Conservation (phyloP, 2,329 filamentous ascomycete genomes). For the Colletotrichum agaves region DNA sequence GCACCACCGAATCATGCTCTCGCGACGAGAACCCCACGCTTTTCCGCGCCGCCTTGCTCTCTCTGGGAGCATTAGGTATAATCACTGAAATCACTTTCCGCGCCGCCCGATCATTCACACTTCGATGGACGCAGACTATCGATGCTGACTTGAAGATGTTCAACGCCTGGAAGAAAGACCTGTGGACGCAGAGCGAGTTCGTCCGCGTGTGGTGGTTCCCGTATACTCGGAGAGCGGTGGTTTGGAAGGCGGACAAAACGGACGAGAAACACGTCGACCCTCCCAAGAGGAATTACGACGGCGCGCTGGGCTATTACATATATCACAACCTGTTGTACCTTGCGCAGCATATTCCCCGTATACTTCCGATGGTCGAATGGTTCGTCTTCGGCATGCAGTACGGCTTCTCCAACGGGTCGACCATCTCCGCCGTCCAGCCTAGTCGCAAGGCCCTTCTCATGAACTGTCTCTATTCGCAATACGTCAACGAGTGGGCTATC, state of each 20-base stretch:
- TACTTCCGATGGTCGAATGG: constrained; percentile 92
- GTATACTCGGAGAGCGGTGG: constrained; percentile 86
- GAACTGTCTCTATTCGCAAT: constrained; percentile 99
- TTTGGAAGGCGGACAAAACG: constrained; percentile 89
- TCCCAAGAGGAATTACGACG: constrained; percentile 81
- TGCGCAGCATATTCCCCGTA: constrained; percentile 78
- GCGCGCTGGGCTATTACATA: constrained; percentile 82
- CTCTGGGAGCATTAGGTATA: constrained; percentile 89
- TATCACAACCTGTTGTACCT: constrained; percentile 92
- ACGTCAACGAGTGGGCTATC: constrained; percentile 97
- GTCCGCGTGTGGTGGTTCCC: constrained; percentile 98
- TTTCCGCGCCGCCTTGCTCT: constrained; percentile 88
- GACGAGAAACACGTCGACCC: constrained; percentile 69
- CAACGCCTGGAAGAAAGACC: constrained; percentile 73
- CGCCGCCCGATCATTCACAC: constrained; percentile 82
- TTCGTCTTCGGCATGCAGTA: constrained; percentile 99
- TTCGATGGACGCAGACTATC: constrained; percentile 87
- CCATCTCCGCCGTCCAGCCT: constrained; percentile 80
- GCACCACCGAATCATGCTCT: constrained; percentile 76
- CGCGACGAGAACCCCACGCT: constrained; percentile 78
- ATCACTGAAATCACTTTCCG: constrained; percentile 89
- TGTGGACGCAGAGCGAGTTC: constrained; percentile 90
- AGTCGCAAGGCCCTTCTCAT: constrained; percentile 85
- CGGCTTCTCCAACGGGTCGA: constrained; percentile 79
- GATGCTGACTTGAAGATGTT: constrained; percentile 76